Base-by-base conservation (phyloP, 768 basidiomycete species). In the Piloderma croceum region DNA sequence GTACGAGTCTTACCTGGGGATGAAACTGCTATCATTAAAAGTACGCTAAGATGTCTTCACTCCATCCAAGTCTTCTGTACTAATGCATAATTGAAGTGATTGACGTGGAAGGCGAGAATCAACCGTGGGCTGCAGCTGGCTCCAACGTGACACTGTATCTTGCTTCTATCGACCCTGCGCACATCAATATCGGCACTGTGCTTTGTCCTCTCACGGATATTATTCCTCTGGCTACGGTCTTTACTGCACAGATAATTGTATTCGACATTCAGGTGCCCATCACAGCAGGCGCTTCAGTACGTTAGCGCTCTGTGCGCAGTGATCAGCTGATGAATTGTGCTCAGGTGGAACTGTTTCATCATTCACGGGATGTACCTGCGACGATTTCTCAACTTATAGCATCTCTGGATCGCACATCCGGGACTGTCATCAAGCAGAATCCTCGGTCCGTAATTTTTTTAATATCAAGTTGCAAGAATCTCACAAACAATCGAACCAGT, bases 201-300 rank as follows among this genome's bases (percentile, higher is more conserved):
- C 70, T 99, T 6, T 98, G 94, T 53, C 79, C 86, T 6, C 76
- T 73, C 0, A 66, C 70, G 2, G 73, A 83, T 34, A 68, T 78
- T 22, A 81, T 96, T 15, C 86, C 86, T 3, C 69, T 98, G 19
- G 85, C 79, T 3, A 79, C 77, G 5, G 60, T 67, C 11, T 97
- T 98, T 61, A 79, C 70, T 5, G 91, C 92, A 5, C 80, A 90
- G 46, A 81, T 99, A 50, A 86, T 99, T 42, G 77, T 96, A 4
- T 98, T 99, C 57, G 96, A 99, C 56, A 76, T 94, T 11, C 77
- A 86, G 48, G 71, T 88, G 34, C 96, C 96, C 0, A 85, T 99
- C 47, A 90, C 83, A 9, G 71, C 79, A 1, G 96, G 96, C 29
- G 73, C 90, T 48, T 82, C 89, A 31, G 92, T 92, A 59, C 47